Evolutionary conservation across 768 basidiomycete species (phyloP).

Genomic region (Suillus paluster): DNA sequence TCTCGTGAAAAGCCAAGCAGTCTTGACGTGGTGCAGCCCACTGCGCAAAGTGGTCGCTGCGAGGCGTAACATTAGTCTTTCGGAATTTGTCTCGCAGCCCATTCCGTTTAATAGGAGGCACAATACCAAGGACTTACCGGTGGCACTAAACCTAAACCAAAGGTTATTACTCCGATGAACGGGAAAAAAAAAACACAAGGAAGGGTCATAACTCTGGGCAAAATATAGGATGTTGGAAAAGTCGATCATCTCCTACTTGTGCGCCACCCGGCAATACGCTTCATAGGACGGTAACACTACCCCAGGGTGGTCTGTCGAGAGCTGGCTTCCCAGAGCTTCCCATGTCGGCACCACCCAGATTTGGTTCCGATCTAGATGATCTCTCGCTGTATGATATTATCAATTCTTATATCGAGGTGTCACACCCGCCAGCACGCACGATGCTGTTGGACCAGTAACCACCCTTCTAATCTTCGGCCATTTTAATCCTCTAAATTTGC

Average conservation of each 20-base stretch:
- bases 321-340: background rate
- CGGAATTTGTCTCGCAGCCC: background rate
- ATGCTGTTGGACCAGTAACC: background rate
- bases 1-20: conserved; percentile 38
- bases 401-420: background rate
- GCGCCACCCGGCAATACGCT: background rate
- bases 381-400: background rate
- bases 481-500: background rate
- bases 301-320: background rate
- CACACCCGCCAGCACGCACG: background rate
- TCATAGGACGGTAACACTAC: too few relatives aligned
- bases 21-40: conserved; percentile 24
- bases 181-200: background rate
- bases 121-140: background rate
- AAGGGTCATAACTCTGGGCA: too few relatives aligned
- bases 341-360: background rate
- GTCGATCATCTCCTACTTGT: background rate
- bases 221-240: background rate
- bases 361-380: background rate
- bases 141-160: background rate
- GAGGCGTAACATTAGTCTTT: background rate
- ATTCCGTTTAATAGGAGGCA: background rate
- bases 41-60: background rate
- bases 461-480: background rate
- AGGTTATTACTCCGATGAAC: background rate